phyloP scores from a whole-genome alignment of 2,329 filamentous ascomycete species.

The Zasmidium cellare region DNA sequence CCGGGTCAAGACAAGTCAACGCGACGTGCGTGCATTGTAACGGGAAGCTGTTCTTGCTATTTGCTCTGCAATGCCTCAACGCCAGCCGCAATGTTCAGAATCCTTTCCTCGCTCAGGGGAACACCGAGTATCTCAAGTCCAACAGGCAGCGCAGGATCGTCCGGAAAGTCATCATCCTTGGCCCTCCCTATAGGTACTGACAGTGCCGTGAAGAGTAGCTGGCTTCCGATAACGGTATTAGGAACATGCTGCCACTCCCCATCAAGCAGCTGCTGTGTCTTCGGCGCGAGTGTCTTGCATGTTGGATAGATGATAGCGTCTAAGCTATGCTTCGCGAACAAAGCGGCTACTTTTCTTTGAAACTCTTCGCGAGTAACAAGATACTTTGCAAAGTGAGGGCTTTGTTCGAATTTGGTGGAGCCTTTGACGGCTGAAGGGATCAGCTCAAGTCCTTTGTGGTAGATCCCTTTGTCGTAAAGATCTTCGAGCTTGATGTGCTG shows the following conservation, averaged over 20 bases:
- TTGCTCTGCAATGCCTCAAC: conserved; percentile 15
- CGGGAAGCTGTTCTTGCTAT: not conserved
- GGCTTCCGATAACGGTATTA: conserved; percentile 39
- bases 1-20: no score
- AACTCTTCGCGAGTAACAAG: conserved; percentile 30
- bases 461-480: conserved; percentile 18
- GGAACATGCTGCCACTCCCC: conserved; percentile 32
- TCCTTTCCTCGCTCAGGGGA: conserved; percentile 22
- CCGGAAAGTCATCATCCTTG: conserved; percentile 22
- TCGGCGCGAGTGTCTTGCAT: conserved; percentile 36
- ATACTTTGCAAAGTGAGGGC: conserved; percentile 31
- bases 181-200: conserved; percentile 33
- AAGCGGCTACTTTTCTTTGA: conserved; percentile 31
- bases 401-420: conserved; percentile 24
- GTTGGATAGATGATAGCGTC: conserved; percentile 39
- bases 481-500: conserved; percentile 25
- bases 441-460: conserved; percentile 24
- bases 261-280: conserved; percentile 33
- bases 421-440: conserved; percentile 27
- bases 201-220: conserved; percentile 36
- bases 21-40: no score
- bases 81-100: conserved; percentile 22
- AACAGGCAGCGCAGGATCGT: conserved; percentile 24
- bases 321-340: conserved; percentile 34
- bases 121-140: conserved; percentile 27